phyloP scores from a whole-genome alignment of 192 early-diverging fungal genomes.

The Coemansia aciculifera region DNA sequence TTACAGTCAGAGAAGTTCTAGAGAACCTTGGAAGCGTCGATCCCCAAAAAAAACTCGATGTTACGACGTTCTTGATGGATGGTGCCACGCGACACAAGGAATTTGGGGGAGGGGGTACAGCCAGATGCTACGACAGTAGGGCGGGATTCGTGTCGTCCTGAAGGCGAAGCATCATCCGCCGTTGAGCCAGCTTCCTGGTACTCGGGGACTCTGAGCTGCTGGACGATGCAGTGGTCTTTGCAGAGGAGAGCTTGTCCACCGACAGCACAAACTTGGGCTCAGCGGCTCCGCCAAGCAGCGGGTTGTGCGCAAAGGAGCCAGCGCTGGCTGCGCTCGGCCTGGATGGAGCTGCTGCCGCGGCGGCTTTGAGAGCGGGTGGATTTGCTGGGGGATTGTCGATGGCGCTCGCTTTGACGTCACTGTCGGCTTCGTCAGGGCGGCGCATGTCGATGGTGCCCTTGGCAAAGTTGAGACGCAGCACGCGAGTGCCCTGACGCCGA shows the following conservation, averaged over 20 bases:
- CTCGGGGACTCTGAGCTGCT: not conserved
- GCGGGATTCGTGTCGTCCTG: slow-evolving; percentile 25
- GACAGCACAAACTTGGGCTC: slow-evolving; percentile 40
- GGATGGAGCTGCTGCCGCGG: not conserved
- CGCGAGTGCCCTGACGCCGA: slow-evolving; percentile 41
- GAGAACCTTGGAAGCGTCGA: not conserved
- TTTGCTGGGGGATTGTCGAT: not conserved
- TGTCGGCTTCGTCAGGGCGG: slow-evolving; percentile 4
- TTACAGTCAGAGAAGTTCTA: not conserved
- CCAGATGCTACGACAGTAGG: not conserved
- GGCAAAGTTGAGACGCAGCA: slow-evolving; percentile 37
- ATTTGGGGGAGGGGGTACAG: not conserved
- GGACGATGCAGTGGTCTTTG: not conserved
- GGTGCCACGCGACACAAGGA: not conserved
- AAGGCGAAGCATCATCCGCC: slow-evolving; percentile 36
- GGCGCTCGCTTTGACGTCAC: not conserved
- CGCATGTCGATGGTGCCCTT: slow-evolving; percentile 17
- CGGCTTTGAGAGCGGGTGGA: not conserved
- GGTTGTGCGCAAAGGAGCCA: slow-evolving; percentile 36
- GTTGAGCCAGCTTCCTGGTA: slow-evolving; percentile 10
- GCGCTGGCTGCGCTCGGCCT: not conserved
- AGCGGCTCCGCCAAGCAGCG: slow-evolving; percentile 10
- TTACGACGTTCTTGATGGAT: not conserved
- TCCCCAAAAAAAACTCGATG: not conserved
- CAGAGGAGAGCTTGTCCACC: not conserved